These are phyloP conservation scores for Ophiorrhiza pumila DNA, from an alignment of 257 asterid species.

Conservation along the genomic window DNA sequence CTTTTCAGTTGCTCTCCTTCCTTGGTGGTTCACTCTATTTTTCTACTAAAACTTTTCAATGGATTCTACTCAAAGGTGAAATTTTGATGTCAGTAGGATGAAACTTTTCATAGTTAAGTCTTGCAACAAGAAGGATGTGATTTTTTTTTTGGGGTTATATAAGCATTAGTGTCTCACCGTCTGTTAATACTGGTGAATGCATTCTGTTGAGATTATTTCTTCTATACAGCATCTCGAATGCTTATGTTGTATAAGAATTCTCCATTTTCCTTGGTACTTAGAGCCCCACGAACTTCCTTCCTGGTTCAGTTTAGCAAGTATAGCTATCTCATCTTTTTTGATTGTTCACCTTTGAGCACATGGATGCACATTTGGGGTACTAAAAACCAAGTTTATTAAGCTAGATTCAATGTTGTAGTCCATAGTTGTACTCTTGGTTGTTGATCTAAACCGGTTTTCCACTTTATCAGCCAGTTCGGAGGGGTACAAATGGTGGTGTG, in stretches of 20 bases:
- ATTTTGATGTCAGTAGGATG: not conserved
- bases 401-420: not conserved
- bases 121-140: not conserved
- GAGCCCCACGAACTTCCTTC: not conserved
- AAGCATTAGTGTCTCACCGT: not conserved
- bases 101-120: not conserved
- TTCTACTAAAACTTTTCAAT: not conserved
- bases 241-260: not conserved
- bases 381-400: not conserved
- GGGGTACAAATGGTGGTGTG: slow-evolving; percentile 96
- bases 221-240: not conserved
- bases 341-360: not conserved
- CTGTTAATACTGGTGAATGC: not conserved
- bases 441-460: slow-evolving; percentile 3
- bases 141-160: too few relatives aligned
- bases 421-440: not conserved
- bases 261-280: not conserved
- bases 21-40: not conserved
- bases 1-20: not conserved
- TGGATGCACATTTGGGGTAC: not conserved
- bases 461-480: slow-evolving; percentile 65
- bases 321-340: not conserved
- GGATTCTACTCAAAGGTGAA: not conserved
- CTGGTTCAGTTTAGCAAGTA: not conserved
- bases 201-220: too few relatives aligned